phyloP scores from a whole-genome alignment of 805 yeast species.

The Nakazawaea siamensis region DNA sequence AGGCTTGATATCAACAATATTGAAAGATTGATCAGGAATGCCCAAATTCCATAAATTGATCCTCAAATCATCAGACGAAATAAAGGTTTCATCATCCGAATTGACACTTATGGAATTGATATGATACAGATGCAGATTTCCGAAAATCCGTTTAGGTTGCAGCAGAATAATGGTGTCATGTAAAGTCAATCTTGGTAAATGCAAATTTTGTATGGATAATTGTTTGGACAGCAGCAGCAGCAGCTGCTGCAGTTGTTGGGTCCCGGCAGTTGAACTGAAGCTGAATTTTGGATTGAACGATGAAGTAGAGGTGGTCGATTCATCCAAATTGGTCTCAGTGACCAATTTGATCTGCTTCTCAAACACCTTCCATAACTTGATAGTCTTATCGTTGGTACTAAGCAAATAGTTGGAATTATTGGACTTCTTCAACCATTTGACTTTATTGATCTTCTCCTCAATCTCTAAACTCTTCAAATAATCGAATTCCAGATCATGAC shows the following conservation, averaged over 20 bases:
- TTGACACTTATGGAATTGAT: slow-evolving; percentile 92
- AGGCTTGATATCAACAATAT: slow-evolving; percentile 96
- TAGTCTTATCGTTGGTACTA: slow-evolving; percentile 96
- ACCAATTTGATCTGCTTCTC: slow-evolving; percentile 90
- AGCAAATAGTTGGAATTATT: slow-evolving; percentile 86
- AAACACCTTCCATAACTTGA: slow-evolving; percentile 92
- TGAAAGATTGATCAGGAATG: slow-evolving; percentile 90
- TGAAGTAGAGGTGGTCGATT: background rate
- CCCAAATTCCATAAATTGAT: slow-evolving; percentile 93
- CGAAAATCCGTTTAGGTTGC: slow-evolving; percentile 82
- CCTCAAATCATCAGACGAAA: slow-evolving; percentile 89
- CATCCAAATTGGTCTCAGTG: slow-evolving; percentile 74
- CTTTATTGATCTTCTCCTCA: slow-evolving; percentile 96
- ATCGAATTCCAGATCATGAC: slow-evolving; percentile 98
- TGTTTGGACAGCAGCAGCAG: slow-evolving; percentile 8
- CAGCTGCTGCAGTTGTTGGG: background rate
- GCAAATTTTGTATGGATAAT: slow-evolving; percentile 38
- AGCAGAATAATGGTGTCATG: slow-evolving; percentile 96
- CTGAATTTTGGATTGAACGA: slow-evolving; percentile 4
- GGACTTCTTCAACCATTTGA: slow-evolving; percentile 87
- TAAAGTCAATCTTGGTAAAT: slow-evolving; percentile 80
- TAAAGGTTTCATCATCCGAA: slow-evolving; percentile 92
- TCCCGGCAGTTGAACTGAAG: background rate
- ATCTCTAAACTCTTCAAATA: slow-evolving; percentile 92
- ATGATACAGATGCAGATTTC: slow-evolving; percentile 97